phyloP scores from a whole-genome alignment of 352 stramenopile genomes.

The Globisporangium spiculum region DNA sequence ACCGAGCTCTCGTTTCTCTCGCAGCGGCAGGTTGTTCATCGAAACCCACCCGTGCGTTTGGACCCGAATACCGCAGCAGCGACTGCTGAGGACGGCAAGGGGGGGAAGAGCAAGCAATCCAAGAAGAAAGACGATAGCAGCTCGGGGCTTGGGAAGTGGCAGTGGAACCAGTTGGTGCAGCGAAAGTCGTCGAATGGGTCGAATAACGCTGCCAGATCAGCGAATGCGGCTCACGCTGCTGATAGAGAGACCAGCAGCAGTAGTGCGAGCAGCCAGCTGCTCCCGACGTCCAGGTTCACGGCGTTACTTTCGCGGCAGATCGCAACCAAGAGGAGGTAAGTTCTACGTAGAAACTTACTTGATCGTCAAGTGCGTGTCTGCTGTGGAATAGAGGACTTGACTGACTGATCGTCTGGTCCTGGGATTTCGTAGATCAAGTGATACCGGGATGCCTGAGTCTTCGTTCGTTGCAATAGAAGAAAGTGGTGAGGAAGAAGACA shows the following conservation, averaged over 20 bases:
- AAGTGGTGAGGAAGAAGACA: neutral
- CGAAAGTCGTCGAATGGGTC: conserved; percentile 23
- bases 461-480: neutral
- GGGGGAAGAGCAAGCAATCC: conserved; percentile 29
- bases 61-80: conserved; percentile 13
- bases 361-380: neutral
- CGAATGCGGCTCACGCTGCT: neutral
- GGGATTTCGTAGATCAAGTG: conserved; percentile 2
- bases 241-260: neutral
- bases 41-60: conserved; percentile 53
- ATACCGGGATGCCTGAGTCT: neutral
- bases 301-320: conserved; percentile 29
- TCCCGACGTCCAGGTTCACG: conserved; percentile 24
- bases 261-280: neutral
- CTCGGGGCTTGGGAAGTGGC: conserved; percentile 52
- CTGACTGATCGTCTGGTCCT: neutral
- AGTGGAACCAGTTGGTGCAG: conserved; percentile 59
- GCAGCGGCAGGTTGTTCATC: conserved; percentile 75
- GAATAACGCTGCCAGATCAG: neutral
- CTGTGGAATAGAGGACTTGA: neutral
- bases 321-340: conserved; percentile 15
- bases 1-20: conserved; percentile 76
- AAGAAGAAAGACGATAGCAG: conserved; percentile 32
- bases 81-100: neutral
- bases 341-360: neutral